These are phyloP conservation scores for Aspergillus oerlinghausenensis DNA, from an alignment of 2,329 filamentous ascomycete species.

Conservation along the genomic window DNA sequence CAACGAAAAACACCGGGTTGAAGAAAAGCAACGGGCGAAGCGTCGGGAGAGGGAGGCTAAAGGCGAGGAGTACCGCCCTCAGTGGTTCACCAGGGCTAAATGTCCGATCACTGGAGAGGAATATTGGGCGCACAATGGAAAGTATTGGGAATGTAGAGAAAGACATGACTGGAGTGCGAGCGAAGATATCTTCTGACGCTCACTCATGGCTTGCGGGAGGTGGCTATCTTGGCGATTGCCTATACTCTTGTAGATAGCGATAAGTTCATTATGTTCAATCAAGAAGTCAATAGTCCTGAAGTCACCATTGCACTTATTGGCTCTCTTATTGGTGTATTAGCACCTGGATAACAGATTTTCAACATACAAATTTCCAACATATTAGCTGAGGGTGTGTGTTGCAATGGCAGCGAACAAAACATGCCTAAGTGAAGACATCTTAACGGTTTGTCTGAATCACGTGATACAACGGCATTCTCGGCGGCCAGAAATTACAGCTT, in stretches of 20 bases:
- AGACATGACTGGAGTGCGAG: constrained; percentile 62
- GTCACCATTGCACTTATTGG: not conserved
- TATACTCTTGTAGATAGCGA: not conserved
- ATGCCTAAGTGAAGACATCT: not conserved
- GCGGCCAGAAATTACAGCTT: not conserved
- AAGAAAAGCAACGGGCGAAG: constrained; percentile 81
- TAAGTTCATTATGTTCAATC: not conserved
- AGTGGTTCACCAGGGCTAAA: constrained; percentile 73
- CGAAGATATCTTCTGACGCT: constrained; percentile 64
- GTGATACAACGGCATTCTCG: not conserved
- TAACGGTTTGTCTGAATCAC: not conserved
- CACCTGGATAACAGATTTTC: not conserved
- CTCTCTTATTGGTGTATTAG: not conserved
- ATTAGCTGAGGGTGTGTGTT: not conserved
- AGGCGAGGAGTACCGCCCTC: constrained; percentile 76
- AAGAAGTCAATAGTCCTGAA: not conserved
- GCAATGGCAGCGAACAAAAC: not conserved
- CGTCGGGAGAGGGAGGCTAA: constrained; percentile 66
- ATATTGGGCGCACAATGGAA: constrained; percentile 83
- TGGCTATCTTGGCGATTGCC: not conserved
- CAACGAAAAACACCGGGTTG: constrained; percentile 87
- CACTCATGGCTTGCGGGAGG: not conserved
- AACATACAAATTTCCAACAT: not conserved
- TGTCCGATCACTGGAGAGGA: constrained; percentile 80
- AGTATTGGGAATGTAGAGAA: constrained; percentile 75